Percentiles rank a stretch among this genome's conserved stretches.
Conservation (phyloP, 163 green algal species). For the Scenedesmus sp. region DNA sequence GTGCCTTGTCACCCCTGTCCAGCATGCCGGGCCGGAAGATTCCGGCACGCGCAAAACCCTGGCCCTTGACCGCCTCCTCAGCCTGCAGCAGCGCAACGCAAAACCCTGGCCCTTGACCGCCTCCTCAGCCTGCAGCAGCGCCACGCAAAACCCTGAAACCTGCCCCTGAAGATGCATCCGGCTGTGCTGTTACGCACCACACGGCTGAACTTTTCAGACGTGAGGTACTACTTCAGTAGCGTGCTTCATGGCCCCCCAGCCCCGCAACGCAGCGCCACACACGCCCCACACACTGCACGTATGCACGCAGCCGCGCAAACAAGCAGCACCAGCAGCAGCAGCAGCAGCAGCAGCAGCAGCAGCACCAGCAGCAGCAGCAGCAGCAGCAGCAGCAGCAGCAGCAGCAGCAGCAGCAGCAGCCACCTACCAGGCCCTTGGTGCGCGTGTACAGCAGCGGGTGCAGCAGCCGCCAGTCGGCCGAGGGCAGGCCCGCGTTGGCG, state of each 20-base stretch:
- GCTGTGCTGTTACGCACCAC: not conserved
- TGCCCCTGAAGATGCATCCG: no score
- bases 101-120: slow-evolving; percentile 66
- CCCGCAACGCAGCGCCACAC: no score
- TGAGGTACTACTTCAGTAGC: no score
- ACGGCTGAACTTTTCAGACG: not conserved
- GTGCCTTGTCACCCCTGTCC: slow-evolving; percentile 57
- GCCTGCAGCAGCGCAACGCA: not conserved
- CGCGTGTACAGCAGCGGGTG: slow-evolving; percentile 76
- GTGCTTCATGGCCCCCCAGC: no score
- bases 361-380: slow-evolving; percentile 13
- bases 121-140: slow-evolving; percentile 58
- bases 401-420: slow-evolving; percentile 59
- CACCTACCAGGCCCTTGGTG: slow-evolving; percentile 73
- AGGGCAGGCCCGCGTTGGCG: slow-evolving; percentile 57
- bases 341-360: not conserved
- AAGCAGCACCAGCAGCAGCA: not conserved
- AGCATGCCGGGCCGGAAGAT: slow-evolving; percentile 61
- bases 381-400: slow-evolving; percentile 56
- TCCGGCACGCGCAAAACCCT: slow-evolving; percentile 61
- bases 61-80: slow-evolving; percentile 52
- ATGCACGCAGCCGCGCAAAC: no score
- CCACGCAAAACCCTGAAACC: not conserved
- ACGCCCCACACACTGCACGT: no score
- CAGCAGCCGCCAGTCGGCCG: slow-evolving; percentile 53